Evolutionary conservation across 371 early-diverging fungal genomes (phyloP).

Genomic region (Blakeslea trispora): DNA sequence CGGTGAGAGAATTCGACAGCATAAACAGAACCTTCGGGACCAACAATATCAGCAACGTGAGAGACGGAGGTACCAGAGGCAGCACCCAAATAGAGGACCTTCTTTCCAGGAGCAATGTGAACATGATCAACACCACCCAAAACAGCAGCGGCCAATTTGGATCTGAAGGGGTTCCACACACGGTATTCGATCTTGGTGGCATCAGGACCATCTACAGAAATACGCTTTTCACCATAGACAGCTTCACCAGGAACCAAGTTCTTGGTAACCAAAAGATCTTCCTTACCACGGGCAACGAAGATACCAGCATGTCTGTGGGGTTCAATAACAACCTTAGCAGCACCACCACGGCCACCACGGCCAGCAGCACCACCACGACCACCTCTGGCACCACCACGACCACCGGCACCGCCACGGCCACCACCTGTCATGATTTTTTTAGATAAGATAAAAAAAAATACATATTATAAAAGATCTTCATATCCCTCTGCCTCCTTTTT

Average conservation of each 20-base stretch:
- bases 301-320: conserved; percentile 98
- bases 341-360: conserved; percentile 24
- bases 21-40: conserved; percentile 98
- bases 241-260: conserved; percentile 98
- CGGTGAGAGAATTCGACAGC: conserved; percentile 99
- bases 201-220: conserved; percentile 93
- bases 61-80: conserved; percentile 98
- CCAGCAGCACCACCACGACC: not conserved
- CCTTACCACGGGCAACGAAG: conserved; percentile 98
- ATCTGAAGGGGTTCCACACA: conserved; percentile 99
- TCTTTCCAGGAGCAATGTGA: conserved; percentile 96
- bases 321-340: conserved; percentile 93
- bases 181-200: conserved; percentile 99
- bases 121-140: conserved; percentile 99
- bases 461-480: no score
- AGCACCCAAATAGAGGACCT: conserved; percentile 99
- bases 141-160: conserved; percentile 99
- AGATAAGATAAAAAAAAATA: not conserved
- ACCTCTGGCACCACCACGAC: conserved; percentile 44
- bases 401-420: conserved; percentile 40
- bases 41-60: conserved; percentile 99
- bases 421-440: not conserved
- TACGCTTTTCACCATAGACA: conserved; percentile 99
- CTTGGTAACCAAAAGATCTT: conserved; percentile 98
- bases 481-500: no score